Percentiles rank a stretch among this genome's conserved stretches.
These are phyloP conservation scores for Proliferodiscus dingleyae DNA, from an alignment of 2,329 filamentous ascomycete species.

Conservation along the genomic window DNA sequence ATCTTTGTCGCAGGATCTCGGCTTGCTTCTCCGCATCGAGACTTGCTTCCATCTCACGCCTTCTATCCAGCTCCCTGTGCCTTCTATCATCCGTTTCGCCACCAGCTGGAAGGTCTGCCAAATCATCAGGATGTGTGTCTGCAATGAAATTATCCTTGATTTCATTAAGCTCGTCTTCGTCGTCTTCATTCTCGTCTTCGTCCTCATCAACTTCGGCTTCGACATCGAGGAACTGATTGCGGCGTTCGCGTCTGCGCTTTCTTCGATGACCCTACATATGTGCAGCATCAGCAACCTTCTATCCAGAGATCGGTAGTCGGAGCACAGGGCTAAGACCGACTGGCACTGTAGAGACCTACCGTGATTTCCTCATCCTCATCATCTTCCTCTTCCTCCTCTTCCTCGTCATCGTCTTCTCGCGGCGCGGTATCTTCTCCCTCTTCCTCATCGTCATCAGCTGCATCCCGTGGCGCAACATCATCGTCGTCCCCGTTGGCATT, in stretches of 20 bases:
- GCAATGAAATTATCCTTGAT: constrained; percentile 76
- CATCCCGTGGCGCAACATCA: constrained; percentile 21
- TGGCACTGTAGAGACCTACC: constrained; percentile 30
- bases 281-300: constrained; percentile 23
- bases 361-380: constrained; percentile 63
- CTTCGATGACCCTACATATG: constrained; percentile 58
- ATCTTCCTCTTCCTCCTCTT: constrained; percentile 54
- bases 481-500: constrained; percentile 36
- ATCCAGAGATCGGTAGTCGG: background rate
- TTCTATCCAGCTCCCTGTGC: constrained; percentile 89
- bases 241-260: constrained; percentile 71
- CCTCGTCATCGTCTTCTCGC: constrained; percentile 36
- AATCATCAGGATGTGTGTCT: constrained; percentile 85
- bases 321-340: background rate
- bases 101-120: constrained; percentile 67
- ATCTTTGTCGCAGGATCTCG: constrained; percentile 78
- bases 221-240: constrained; percentile 90
- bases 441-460: constrained; percentile 41
- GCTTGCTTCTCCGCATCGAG: constrained; percentile 94
- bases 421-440: constrained; percentile 34
- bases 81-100: constrained; percentile 83
- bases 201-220: constrained; percentile 97
- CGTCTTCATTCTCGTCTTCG: constrained; percentile 81
- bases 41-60: constrained; percentile 79
- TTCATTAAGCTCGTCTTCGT: constrained; percentile 82